Evolutionary conservation across 176 grass and related monocot genomes (phyloP).

Genomic region (Triticum dicoccoides): DNA sequence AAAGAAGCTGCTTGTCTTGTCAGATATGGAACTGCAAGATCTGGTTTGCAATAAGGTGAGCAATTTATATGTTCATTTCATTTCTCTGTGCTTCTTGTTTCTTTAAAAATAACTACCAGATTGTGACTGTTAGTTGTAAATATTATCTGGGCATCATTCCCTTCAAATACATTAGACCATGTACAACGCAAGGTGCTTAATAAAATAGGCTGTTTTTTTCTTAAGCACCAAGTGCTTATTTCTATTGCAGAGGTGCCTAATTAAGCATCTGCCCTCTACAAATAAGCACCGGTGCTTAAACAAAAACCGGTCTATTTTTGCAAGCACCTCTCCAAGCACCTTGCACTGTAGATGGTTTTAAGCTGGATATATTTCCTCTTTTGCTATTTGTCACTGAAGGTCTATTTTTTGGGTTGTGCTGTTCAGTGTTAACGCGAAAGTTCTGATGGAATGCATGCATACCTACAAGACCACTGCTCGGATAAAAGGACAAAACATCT

Average conservation of each 20-base stretch:
- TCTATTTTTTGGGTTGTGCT: background rate
- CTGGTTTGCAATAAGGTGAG: slow-evolving; percentile 90
- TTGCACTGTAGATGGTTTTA: no score
- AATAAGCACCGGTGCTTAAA: no score
- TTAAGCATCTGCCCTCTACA: no score
- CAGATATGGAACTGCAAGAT: slow-evolving; percentile 68
- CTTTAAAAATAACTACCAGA: slow-evolving; percentile 6
- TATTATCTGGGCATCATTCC: background rate
- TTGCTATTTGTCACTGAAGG: background rate
- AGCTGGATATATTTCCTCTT: background rate
- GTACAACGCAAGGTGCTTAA: no score
- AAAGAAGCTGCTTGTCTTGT: slow-evolving; percentile 90
- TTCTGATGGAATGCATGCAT: background rate
- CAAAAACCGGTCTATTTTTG: no score
- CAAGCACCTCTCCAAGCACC: no score
- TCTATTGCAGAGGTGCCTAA: no score
- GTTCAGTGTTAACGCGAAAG: background rate
- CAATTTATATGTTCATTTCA: slow-evolving; percentile 30
- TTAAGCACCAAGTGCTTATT: no score
- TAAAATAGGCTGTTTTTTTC: no score
- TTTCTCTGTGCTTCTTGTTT: background rate
- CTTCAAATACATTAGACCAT: background rate
- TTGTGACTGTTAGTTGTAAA: slow-evolving; percentile 20
- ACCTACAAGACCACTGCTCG: background rate
- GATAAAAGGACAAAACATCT: slow-evolving; percentile 10